Evolutionary conservation across 139 green algal species (phyloP), one percentile per base, ranked within the genome.

Genomic region (Raphidocelis subcapitata): DNA sequence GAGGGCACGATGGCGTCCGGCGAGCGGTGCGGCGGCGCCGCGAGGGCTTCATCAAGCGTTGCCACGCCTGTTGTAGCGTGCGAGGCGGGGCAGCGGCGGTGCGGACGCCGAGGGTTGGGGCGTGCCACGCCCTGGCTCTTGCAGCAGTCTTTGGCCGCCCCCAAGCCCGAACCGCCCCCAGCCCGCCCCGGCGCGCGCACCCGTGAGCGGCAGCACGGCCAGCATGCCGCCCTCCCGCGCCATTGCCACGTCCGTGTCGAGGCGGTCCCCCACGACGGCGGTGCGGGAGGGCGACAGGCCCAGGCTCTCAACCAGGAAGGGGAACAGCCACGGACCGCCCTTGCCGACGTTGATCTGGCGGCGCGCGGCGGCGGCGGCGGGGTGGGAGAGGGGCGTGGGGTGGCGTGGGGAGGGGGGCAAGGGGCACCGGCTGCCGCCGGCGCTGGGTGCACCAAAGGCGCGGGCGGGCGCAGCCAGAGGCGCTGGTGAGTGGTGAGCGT

Each of bases 181-280:
- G 41, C 41, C 8, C 41, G 8, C 8, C 41, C 12, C 8, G 41
- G 41, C 41, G 8, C 41, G 51, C 3, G 84, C 79, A 28, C 86
- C 86, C 15, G 84, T 87, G n/a, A 90, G 60, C 0, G 84, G 78
- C 59, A 92, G 68, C 16, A 90, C 65, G 5, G 86, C 89, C 1
- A 54, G 32, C 52, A 92, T 64, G 20, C 82, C 82, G 18, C 84
- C 85, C 12, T 79, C 55, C 21, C 69, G 68, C 5, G 86, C 88
- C 62, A 92, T 60, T 2, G 77, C 72, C n/a, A 93, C 83, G 73
- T 92, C 88, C 0, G 86, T 92, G 77, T 92, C 88, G 28, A 92
- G 67, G 3, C 88, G 64, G 79, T 90, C 84, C 0, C 87, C 87
- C 29, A 93, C 72, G 18, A 93, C 88, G 69, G 75, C 81, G 2